phyloP scores from a whole-genome alignment of 495 filamentous ascomycete genomes.

The Talaromyces borbonicus region DNA sequence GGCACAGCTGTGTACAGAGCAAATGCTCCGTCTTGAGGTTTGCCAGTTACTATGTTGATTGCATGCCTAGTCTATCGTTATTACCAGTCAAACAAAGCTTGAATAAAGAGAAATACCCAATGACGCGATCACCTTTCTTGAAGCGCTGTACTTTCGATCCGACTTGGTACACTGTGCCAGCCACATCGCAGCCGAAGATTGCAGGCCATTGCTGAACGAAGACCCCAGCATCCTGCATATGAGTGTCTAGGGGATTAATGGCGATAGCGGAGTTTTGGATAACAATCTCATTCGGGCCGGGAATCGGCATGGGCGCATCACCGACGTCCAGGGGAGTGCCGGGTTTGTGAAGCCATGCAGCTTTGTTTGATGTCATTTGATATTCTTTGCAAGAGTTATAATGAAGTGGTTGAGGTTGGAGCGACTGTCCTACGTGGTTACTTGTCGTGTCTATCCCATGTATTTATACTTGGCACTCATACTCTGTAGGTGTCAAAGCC shows the following conservation, averaged over 20 bases:
- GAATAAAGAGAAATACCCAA: slow-evolving; percentile 17
- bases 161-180: slow-evolving; percentile 29
- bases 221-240: slow-evolving; percentile 19
- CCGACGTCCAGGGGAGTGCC: slow-evolving; percentile 23
- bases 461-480: slow-evolving; percentile 1
- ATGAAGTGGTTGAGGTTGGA: not conserved
- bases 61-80: slow-evolving; percentile 37
- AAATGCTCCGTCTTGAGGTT: slow-evolving; percentile 24
- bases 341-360: slow-evolving; percentile 29
- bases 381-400: not conserved
- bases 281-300: slow-evolving; percentile 24
- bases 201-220: slow-evolving; percentile 20
- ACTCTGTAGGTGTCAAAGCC: not conserved
- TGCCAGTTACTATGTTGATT: slow-evolving; percentile 45
- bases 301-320: slow-evolving; percentile 22
- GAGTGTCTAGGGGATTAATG: slow-evolving; percentile 33
- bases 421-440: not conserved
- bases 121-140: slow-evolving; percentile 34
- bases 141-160: slow-evolving; percentile 25
- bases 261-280: slow-evolving; percentile 32
- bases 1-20: slow-evolving; percentile 17
- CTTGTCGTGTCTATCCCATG: not conserved
- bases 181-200: slow-evolving; percentile 32
- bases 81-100: not conserved
- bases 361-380: slow-evolving; percentile 21